Evolutionary conservation across 2,329 filamentous ascomycete species (phyloP), one percentile per base, ranked within the genome.

Genomic region (Monilinia polystroma): DNA sequence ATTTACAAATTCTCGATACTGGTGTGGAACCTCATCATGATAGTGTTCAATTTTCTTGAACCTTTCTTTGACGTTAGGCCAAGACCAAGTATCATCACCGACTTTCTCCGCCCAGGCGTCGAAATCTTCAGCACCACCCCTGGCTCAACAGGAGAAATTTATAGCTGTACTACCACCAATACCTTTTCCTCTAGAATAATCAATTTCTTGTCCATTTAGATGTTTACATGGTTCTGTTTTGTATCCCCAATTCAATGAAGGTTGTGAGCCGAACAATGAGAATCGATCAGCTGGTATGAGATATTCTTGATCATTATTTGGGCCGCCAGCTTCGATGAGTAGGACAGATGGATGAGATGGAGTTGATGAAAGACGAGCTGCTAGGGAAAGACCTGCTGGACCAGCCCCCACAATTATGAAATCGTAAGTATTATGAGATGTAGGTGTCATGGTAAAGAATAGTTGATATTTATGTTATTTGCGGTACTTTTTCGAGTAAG

Each of bases 101-200:
- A 85, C 82, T 2, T 83, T 68, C 0, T 79, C 76, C 0, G 85
- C 85, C 85, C 87, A 89, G 64, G 84, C 80, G 38, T 90, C 81
- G 68, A 86, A 89, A 69, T 90, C 87, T 63, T 85, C 85, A 1
- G 79, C 77, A 1, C 84, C 81, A 3, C 88, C 87, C 35, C 83
- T 70, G 3, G 80, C 82, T 73, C 80, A 88, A 18, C 83, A 80
- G 56, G 68, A 68, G 63, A 78, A 78, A 64, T 81, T 81, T 56
- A 80, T 79, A 0, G 75, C 78, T 32, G 73, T 76, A 29, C 73
- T 76, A 3, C 79, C 79, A 16, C 79, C 79, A 1, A 80, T 72
- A 0, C 76, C 73, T 54, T 76, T 77, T 4, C 79, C 79, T 26
- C 78, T 73, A 4, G 78, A 76, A 66, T 70, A 73, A 64, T 71